A percentile compares a stretch with the other conserved stretches of the same genome.
phyloP scores from a whole-genome alignment of 2,329 filamentous ascomycete species.

The Emergomyces orientalis region DNA sequence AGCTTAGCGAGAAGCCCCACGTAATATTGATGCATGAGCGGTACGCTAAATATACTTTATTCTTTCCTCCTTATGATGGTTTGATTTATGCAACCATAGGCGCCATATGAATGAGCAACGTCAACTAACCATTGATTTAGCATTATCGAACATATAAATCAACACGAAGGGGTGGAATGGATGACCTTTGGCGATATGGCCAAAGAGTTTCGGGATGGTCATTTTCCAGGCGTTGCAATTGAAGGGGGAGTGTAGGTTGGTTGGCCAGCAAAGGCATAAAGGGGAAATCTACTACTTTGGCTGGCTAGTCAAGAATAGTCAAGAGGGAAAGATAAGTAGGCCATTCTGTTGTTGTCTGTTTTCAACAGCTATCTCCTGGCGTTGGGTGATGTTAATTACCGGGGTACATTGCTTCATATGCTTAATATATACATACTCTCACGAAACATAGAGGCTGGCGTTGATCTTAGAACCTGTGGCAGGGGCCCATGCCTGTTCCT shows the following conservation, averaged over 20 bases:
- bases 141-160: slow-evolving; percentile 2
- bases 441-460: too few relatives aligned
- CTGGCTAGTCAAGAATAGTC: background rate
- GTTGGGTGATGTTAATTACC: too few relatives aligned
- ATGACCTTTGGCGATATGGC: background rate
- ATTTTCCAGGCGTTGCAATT: background rate
- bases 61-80: background rate
- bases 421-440: too few relatives aligned
- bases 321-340: background rate
- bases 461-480: too few relatives aligned
- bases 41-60: background rate
- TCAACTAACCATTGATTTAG: background rate
- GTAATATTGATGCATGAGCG: background rate
- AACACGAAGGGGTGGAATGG: slow-evolving; percentile 1
- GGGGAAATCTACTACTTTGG: too few relatives aligned
- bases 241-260: background rate
- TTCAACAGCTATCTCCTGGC: background rate
- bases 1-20: background rate
- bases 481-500: too few relatives aligned
- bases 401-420: too few relatives aligned
- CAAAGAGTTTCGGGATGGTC: background rate
- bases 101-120: too few relatives aligned
- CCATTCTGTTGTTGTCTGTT: background rate
- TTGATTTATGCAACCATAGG: background rate
- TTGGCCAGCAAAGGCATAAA: background rate